Evolutionary conservation across 2,329 filamentous ascomycete genomes (phyloP).

Genomic region (Akanthomyces dipterigenus): DNA sequence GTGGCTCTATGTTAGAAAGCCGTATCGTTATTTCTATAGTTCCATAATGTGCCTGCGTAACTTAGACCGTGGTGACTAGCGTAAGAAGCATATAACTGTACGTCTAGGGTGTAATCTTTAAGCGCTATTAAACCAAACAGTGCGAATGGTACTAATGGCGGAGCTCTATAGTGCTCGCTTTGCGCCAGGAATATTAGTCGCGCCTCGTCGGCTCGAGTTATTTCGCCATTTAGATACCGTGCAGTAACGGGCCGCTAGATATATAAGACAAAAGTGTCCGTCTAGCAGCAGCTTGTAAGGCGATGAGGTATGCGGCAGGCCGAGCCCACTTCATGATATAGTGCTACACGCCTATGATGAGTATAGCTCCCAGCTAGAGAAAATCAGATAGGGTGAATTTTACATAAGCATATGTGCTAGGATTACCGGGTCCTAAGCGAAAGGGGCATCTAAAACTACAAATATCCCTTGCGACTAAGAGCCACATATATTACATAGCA

Average conservation of each 20-base stretch:
- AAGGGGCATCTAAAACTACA: neutral
- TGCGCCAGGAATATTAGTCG: constrained; percentile 12
- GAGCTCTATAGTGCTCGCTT: neutral
- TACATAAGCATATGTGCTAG: neutral
- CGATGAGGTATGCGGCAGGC: constrained; percentile 10
- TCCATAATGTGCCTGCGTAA: constrained; percentile 10
- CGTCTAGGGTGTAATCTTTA: constrained; percentile 14
- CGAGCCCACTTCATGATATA: constrained; percentile 12
- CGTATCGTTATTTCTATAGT: constrained; percentile 3
- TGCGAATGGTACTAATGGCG: constrained; percentile 11
- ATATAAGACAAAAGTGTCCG: neutral
- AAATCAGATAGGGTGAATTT: constrained; percentile 13
- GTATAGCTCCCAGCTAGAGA: constrained; percentile 14
- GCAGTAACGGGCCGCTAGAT: neutral
- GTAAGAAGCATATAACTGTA: constrained; percentile 11
- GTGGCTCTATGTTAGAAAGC: constrained; percentile 45
- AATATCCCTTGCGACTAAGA: neutral
- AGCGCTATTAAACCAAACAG: constrained; percentile 5
- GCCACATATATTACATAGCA: constrained; percentile 9
- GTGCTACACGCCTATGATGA: constrained; percentile 8
- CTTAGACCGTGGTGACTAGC: constrained; percentile 9
- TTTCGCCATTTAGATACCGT: neutral
- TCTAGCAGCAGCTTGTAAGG: constrained; percentile 14
- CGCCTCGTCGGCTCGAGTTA: constrained; percentile 11
- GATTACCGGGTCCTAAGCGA: neutral